Base-by-base conservation (phyloP, 1,139 yeast species). In the Keqinozyma sinolaborantium region DNA sequence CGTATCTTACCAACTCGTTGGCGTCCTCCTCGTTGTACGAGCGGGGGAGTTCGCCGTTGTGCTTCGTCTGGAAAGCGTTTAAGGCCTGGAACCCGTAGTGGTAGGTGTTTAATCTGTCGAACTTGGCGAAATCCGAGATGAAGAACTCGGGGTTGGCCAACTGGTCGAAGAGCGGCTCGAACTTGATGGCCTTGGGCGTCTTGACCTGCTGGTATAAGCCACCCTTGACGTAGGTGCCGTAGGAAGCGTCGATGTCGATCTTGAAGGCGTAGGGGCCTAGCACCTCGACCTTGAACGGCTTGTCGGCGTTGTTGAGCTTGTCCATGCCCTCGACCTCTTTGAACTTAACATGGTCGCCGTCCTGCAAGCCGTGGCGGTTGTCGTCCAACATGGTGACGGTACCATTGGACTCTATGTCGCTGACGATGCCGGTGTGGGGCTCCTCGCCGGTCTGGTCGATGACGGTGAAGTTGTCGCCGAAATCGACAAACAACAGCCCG, bases 131-230 rank as follows among this genome's bases (percentile, higher is more conserved):
- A 57, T 92, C 99, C 7, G 96, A 79, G 39, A 77, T 70, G 28
- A 85, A 58, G 48, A 67, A 83, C 50, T 87, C 96, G 2, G 99
- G 99, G n/a, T 67, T 60, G 14, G 60, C 57, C 44, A 92, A 62
- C 53, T 86, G 95, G 32, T 74, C 67, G 30, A 62, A 51, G 40
- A 92, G 70, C 9, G 84, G 61, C 55, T 83, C 73, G 58, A 84
- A 94, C 3, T 71, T 56, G 25, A 83, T 44, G 21, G 66, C 70
- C 34, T 60, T 60, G 16, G 98, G 97, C 50, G 84, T 78, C 61
- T 90, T 90, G 26, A 90, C 96, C 62, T 94, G 95, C 12, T 88
- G 83, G 64, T 86, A 92, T 34, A 85, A 70, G 39, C 99, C 99
- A 28, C 97, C 96, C 50, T 78, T 80, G 33, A 67, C 58, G 53